These are phyloP conservation scores for Orobanche coerulescens DNA, from an alignment of 257 asterid species.

Conservation along the genomic window DNA sequence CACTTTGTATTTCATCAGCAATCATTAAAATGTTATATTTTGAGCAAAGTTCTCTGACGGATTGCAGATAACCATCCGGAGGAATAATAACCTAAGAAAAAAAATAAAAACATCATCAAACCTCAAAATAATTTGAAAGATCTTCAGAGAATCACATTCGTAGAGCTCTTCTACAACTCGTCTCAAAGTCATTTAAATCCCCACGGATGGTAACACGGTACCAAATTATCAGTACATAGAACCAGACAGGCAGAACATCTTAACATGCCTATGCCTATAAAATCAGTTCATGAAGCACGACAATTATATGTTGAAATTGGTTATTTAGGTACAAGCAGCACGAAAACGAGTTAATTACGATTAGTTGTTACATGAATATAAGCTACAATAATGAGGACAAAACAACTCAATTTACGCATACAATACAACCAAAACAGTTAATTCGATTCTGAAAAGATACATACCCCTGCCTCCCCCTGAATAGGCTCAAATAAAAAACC, in stretches of 20 bases:
- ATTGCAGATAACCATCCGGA: conserved; percentile 78
- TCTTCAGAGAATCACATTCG: not conserved
- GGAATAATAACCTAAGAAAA: conserved; percentile 73
- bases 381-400: conserved; percentile 3
- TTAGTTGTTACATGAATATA: not conserved
- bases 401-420: not conserved
- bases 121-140: conserved; percentile 14
- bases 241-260: not conserved
- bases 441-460: conserved; percentile 25
- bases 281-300: not conserved
- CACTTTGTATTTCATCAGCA: conserved; percentile 98
- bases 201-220: not conserved
- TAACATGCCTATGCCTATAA: not conserved
- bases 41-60: conserved; percentile 83
- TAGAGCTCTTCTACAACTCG: not conserved
- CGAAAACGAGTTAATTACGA: not conserved
- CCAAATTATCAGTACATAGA: not conserved
- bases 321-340: conserved; percentile 6
- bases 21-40: conserved; percentile 79
- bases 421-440: conserved; percentile 5
- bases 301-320: not conserved
- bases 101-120: conserved; percentile 12
- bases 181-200: not conserved
- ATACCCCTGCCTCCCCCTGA: conserved; percentile 99
- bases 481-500: conserved; percentile 96